Evolutionary conservation across 306 rosid species (phyloP).

Genomic region (Vigna hirtella): DNA sequence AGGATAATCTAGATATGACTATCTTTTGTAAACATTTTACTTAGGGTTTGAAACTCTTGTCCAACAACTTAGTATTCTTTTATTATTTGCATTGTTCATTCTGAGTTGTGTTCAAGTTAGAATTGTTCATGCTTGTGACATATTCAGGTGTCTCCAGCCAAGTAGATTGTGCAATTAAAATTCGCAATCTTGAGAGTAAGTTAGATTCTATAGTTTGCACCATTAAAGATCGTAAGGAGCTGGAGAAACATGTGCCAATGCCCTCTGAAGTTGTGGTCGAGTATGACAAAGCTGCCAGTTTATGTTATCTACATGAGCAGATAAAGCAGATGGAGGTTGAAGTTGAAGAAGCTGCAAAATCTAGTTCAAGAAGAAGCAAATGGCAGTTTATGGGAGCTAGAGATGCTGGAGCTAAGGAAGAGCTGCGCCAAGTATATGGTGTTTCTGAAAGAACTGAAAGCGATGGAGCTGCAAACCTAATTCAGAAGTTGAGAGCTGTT

Average conservation of each 20-base stretch:
- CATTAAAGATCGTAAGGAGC: constrained; percentile 95
- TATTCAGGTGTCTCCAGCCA: constrained; percentile 97
- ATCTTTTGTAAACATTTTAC: background rate
- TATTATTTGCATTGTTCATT: constrained; percentile 6
- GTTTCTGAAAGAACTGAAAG: constrained; percentile 99
- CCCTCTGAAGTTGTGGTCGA: constrained; percentile 93
- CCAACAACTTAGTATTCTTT: constrained; percentile 17
- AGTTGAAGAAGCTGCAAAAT: constrained; percentile 98
- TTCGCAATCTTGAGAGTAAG: constrained; percentile 98
- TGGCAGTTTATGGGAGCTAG: constrained; percentile 99
- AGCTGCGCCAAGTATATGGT: constrained; percentile 96
- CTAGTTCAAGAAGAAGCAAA: constrained; percentile 94
- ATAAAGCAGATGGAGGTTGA: constrained; percentile 93
- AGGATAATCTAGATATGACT: background rate
- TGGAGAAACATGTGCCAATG: constrained; percentile 97
- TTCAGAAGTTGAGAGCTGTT: constrained; percentile 95
- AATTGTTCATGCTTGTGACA: constrained; percentile 42
- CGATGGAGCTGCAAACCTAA: constrained; percentile 97
- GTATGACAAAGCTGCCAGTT: constrained; percentile 94
- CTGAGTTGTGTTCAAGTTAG: constrained; percentile 24
- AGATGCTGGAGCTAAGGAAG: constrained; percentile 99
- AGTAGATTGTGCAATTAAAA: constrained; percentile 97
- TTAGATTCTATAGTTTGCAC: constrained; percentile 96
- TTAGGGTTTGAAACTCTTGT: constrained; percentile 17
- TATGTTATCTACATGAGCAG: constrained; percentile 95